Evolutionary conservation across 331 rosid genomes (phyloP).

Genomic region (Cydonia oblonga): DNA sequence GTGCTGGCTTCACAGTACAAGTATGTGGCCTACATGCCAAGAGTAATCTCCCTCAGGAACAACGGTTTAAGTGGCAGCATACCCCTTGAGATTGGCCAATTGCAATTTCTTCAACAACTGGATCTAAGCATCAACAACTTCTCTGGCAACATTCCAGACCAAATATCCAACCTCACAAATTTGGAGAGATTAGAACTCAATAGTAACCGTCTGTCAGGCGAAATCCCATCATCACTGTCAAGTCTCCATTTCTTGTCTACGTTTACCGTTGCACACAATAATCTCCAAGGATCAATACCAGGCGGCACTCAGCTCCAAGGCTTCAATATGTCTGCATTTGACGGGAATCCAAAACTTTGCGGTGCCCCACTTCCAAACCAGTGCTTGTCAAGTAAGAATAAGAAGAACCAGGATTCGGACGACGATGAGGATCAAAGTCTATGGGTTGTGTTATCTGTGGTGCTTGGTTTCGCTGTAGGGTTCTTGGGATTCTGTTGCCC

Average conservation of each 20-base stretch:
- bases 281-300: not conserved
- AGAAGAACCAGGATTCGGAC: not conserved
- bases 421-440: not conserved
- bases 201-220: not conserved
- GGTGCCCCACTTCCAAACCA: not conserved
- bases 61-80: not conserved
- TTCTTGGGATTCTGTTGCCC: not conserved
- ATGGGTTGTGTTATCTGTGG: not conserved
- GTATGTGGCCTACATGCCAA: not conserved
- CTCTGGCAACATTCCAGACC: not conserved
- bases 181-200: not conserved
- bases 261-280: not conserved
- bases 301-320: not conserved
- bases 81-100: not conserved
- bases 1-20: rapidly evolving
- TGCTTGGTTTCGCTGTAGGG: not conserved
- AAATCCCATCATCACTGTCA: not conserved
- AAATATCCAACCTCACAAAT: not conserved
- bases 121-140: not conserved
- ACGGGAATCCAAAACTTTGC: not conserved
- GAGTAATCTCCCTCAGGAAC: rapidly evolving
- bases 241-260: not conserved
- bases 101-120: not conserved
- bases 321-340: not conserved
- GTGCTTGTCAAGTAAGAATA: not conserved